These are phyloP conservation scores for Teratosphaeria pseudoeucalypti DNA, from an alignment of 2,329 filamentous ascomycete genomes.

Conservation along the genomic window DNA sequence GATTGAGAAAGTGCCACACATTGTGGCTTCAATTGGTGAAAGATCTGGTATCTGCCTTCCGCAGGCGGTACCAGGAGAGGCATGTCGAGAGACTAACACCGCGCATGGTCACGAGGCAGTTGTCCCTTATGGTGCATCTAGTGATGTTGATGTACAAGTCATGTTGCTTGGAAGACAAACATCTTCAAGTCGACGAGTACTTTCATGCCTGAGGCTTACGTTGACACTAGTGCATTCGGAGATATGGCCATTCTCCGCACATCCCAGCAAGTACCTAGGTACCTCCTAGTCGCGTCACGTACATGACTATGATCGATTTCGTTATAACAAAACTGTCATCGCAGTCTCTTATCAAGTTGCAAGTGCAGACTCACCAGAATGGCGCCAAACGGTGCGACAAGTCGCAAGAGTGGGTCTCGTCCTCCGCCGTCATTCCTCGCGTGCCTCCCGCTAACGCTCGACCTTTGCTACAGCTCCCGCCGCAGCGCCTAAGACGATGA, in stretches of 20 bases:
- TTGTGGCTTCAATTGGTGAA: conserved; percentile 45
- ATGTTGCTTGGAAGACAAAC: neutral
- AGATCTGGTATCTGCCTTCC: conserved; percentile 28
- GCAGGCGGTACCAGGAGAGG: conserved; percentile 13
- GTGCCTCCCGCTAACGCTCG: conserved; percentile 2
- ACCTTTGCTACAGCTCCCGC: conserved; percentile 12
- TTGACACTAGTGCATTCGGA: neutral
- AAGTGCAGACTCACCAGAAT: conserved; percentile 7
- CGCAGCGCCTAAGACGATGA: conserved; percentile 10
- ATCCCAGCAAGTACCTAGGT: neutral
- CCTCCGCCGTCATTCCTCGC: neutral
- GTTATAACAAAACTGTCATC: no score
- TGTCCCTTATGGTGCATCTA: neutral
- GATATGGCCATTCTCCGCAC: neutral
- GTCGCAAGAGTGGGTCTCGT: conserved; percentile 21
- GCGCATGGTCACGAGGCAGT: neutral
- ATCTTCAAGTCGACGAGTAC: neutral
- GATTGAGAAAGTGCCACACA: conserved; percentile 50
- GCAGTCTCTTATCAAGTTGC: no score
- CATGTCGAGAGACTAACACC: conserved; percentile 1
- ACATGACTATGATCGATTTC: no score
- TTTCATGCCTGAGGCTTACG: neutral
- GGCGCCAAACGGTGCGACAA: conserved; percentile 21
- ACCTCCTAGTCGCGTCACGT: neutral
- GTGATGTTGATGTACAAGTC: neutral